Evolutionary conservation across 176 grass and related monocot species (phyloP).

Genomic region (Zizania latifolia): DNA sequence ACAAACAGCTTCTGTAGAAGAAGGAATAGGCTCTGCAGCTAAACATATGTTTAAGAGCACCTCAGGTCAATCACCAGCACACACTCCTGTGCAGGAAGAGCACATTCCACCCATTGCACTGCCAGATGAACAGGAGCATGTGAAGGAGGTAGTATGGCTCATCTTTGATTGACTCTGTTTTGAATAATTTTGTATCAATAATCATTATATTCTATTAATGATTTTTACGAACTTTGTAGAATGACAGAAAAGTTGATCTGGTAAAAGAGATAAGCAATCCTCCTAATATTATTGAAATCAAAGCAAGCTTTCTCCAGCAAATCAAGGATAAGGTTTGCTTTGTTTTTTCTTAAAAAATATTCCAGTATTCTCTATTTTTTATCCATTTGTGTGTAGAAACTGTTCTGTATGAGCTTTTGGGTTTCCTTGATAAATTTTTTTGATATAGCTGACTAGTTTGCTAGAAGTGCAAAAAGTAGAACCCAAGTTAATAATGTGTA

Average conservation of each 20-base stretch:
- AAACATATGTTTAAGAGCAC: constrained; percentile 9
- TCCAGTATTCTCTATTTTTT: too few relatives aligned
- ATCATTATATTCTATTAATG: constrained; percentile 14
- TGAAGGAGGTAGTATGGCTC: constrained; percentile 29
- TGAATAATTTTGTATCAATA: not conserved
- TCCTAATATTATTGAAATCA: constrained; percentile 38
- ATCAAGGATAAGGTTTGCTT: constrained; percentile 82
- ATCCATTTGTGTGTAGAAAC: too few relatives aligned
- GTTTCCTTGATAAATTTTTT: not conserved
- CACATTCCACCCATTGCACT: constrained; percentile 11
- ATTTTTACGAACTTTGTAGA: constrained; percentile 35
- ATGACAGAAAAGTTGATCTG: constrained; percentile 34
- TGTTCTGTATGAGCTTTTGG: too few relatives aligned
- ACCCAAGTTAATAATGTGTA: not conserved
- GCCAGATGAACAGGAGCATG: constrained; percentile 10
- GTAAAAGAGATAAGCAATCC: constrained; percentile 29
- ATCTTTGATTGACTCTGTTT: constrained; percentile 8
- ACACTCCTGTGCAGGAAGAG: constrained; percentile 31
- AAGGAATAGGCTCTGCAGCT: constrained; percentile 26
- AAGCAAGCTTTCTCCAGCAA: constrained; percentile 63
- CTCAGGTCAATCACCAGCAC: constrained; percentile 29
- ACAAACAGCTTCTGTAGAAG: constrained; percentile 36
- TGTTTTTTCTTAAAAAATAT: constrained; percentile 4
- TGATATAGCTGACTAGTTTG: not conserved
- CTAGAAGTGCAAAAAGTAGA: not conserved